These are phyloP conservation scores for Triticum dicoccoides DNA, from an alignment of 176 grass and related monocot genomes.

Conservation along the genomic window DNA sequence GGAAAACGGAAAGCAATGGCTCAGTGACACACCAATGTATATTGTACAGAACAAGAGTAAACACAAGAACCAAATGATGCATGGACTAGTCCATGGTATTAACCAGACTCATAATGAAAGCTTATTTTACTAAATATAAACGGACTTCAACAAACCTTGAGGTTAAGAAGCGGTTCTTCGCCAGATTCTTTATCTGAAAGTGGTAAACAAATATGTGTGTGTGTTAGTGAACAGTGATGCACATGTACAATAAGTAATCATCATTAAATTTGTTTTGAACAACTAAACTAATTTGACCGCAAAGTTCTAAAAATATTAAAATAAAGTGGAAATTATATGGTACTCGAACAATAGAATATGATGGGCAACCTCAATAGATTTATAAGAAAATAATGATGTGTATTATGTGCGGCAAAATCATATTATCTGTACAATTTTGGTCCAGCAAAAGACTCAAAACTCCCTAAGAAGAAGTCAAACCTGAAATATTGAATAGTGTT, in stretches of 20 bases:
- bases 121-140: neutral
- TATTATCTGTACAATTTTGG: neutral
- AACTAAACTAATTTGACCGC: neutral
- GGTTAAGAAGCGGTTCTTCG: slow-evolving; percentile 28
- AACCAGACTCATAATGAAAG: neutral
- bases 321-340: neutral
- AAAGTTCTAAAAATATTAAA: neutral
- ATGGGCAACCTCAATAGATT: neutral
- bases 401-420: neutral
- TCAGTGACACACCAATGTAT: neutral
- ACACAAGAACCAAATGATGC: neutral
- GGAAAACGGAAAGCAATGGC: neutral
- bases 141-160: slow-evolving; percentile 31
- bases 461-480: neutral
- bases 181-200: slow-evolving; percentile 28
- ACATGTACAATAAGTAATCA: neutral
- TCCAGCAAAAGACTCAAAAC: neutral
- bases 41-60: neutral
- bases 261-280: neutral
- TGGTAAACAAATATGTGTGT: neutral
- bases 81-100: neutral
- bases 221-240: neutral
- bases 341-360: neutral
- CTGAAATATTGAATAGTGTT: neutral
- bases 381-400: neutral